These are phyloP conservation scores for Starmerella apis DNA, from an alignment of 805 yeast species.

Conservation along the genomic window DNA sequence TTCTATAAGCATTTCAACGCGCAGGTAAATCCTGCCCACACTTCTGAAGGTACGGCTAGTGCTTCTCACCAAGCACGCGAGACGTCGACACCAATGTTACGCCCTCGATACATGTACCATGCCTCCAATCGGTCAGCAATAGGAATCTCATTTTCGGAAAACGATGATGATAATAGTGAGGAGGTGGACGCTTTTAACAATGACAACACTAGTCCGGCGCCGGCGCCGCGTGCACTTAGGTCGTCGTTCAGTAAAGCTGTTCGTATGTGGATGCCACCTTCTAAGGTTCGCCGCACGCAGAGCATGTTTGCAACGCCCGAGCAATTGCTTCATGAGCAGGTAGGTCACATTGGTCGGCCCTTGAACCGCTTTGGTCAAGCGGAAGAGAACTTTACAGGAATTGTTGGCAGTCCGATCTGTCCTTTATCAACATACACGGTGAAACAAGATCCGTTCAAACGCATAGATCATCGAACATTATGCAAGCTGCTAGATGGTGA, in stretches of 20 bases:
- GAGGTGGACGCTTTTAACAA: not conserved
- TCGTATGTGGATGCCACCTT: constrained; percentile 13
- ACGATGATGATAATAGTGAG: not conserved
- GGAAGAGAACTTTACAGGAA: constrained; percentile 17
- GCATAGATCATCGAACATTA: constrained; percentile 52
- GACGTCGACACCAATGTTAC: constrained; percentile 1
- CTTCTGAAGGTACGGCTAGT: not conserved
- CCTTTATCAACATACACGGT: constrained; percentile 37
- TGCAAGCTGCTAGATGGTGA: constrained; percentile 49
- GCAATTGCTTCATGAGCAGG: constrained; percentile 36
- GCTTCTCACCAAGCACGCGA: not conserved
- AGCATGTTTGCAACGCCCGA: constrained; percentile 57
- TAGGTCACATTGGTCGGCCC: constrained; percentile 22
- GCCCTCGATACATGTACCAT: constrained; percentile 1
- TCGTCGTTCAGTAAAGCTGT: not conserved
- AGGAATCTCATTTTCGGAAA: constrained; percentile 3
- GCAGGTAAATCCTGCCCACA: not conserved
- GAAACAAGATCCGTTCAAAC: constrained; percentile 54
- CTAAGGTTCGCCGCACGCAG: constrained; percentile 49
- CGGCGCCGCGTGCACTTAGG: not conserved
- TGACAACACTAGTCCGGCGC: constrained; percentile 4
- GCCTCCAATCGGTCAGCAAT: constrained; percentile 1
- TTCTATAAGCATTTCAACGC: not conserved
- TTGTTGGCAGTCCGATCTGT: constrained; percentile 24
- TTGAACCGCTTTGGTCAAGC: constrained; percentile 5